Evolutionary conservation across 179 eudicot genomes (phyloP), one percentile per base, ranked within the genome.

Genomic region (Silene noctiflora): DNA sequence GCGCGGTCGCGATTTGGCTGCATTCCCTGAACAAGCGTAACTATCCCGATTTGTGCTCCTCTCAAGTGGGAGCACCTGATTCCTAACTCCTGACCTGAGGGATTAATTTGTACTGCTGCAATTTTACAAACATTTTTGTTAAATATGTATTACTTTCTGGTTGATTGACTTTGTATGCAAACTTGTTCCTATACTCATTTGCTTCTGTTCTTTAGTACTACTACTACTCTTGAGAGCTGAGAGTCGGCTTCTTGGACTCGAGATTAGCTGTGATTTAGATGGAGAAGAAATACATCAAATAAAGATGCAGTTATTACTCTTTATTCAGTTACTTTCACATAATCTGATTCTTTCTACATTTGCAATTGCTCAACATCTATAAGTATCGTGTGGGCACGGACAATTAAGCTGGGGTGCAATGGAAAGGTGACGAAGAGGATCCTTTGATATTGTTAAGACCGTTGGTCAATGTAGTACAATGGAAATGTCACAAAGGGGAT

Each of bases 1-100:
- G 97, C n/a, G 74, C 72, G 31, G 93, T 89, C 21, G 98, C 85
- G 17, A 77, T 92, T 58, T 94, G 97, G 97, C 81, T 94, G 70
- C 98, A 94, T 77, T 94, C 98, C 61, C 81, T 94, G 46, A 92
- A 94, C 87, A 80, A 86, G 67, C 88, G 97, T 19, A 94, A 94
- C 73, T 92, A 92, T 61, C 91, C 97, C 73, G 97, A 92, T 80
- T 75, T 92, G 21, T 87, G 83, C 61, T 66, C 20, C 33, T 3
- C 25, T 48, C 71, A 60, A 44, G 74, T 21, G 64, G 29, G 46
- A 35, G 68, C 42, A 8, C 17, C 56, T 68, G 56, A 71, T 24
- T 4, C 46, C 33, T 9, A 39, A 11, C 58, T 51, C n/a, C 58
- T 51, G 58, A 16, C n/a, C 58, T 51, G 58, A 51, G n/a, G n/a